Evolutionary conservation across 495 filamentous ascomycete genomes (phyloP).

Genomic region (Hamigera avellanea): DNA sequence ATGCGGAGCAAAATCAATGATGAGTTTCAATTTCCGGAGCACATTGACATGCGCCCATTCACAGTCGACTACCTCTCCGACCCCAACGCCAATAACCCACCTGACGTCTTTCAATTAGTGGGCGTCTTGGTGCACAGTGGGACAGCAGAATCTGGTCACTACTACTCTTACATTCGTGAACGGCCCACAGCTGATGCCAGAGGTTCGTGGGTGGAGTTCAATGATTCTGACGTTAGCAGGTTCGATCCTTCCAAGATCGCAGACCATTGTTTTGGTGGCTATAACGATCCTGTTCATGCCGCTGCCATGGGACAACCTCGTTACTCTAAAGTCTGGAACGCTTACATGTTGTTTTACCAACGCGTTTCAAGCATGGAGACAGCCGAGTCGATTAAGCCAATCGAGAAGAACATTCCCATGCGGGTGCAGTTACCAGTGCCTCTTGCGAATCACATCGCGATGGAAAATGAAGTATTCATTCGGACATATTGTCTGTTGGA

Average conservation of each 20-base stretch:
- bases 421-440: constrained; percentile 43
- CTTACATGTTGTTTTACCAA: constrained; percentile 98
- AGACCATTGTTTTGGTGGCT: constrained; percentile 70
- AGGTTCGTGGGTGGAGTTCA: constrained; percentile 79
- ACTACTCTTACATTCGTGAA: constrained; percentile 90
- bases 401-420: constrained; percentile 32
- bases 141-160: constrained; percentile 90
- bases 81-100: constrained; percentile 32
- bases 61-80: constrained; percentile 77
- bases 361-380: constrained; percentile 53
- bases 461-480: constrained; percentile 62
- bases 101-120: constrained; percentile 82
- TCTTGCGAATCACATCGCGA: constrained; percentile 49
- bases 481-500: constrained; percentile 76
- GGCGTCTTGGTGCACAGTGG: constrained; percentile 88
- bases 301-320: constrained; percentile 27
- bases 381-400: constrained; percentile 13
- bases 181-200: constrained; percentile 43
- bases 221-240: constrained; percentile 66
- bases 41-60: constrained; percentile 85
- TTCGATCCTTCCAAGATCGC: constrained; percentile 69
- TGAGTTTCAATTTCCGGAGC: constrained; percentile 72
- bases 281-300: constrained; percentile 36
- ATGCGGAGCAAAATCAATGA: constrained; percentile 93
- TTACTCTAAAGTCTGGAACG: constrained; percentile 64